Evolutionary conservation across 2,329 filamentous ascomycete species (phyloP), one percentile per base, ranked within the genome.

Genomic region (Dothideomycetes sp.): DNA sequence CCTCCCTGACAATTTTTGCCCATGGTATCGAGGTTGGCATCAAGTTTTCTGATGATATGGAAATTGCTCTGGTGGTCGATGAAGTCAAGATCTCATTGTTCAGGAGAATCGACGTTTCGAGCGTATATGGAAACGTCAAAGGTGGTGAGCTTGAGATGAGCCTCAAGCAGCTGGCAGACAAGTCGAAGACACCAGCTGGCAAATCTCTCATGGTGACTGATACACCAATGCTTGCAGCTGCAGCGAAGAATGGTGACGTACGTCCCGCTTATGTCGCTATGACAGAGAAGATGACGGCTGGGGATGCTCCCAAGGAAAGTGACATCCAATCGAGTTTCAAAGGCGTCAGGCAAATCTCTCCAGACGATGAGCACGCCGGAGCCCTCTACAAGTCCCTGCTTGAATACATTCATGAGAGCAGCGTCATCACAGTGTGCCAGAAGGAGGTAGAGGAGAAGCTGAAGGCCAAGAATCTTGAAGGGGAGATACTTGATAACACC

Each of bases 51-150:
- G 64, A 70, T 30, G 70, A 73, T 33, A 67, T 73, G 43, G 71
- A 75, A 50, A 51, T 75, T 11, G 68, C 69, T 1, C 65, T 74
- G 32, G 65, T 68, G 44, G 63, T 61, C 2, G 70, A 74, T 34
- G 62, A 68, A 43, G 68, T 72, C 2, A 61, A 55, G 4, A 63
- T 74, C 15, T 57, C 56, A 2, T 54, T 75, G 0, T 71, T 74
- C 47, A 57, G 71, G 27, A 56, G 62, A 4, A 69, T 74, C 23
- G 62, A 67, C n/a, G 61, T 74, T 23, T 65, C 65, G 4, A 67
- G 74, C 45, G 67, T 72, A 9, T 74, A 67, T 49, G 68, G 63
- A n/a, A 73, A 72, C 49, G 52, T 73, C 33, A 74, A 74, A 51
- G 70, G 69, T 16, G 67, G 66, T n/a, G 56, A 68, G 45, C 57